Percentiles rank a stretch among this genome's conserved stretches.
These are phyloP conservation scores for Neonectria ditissima DNA, from an alignment of 2,329 filamentous ascomycete genomes.

Conservation along the genomic window DNA sequence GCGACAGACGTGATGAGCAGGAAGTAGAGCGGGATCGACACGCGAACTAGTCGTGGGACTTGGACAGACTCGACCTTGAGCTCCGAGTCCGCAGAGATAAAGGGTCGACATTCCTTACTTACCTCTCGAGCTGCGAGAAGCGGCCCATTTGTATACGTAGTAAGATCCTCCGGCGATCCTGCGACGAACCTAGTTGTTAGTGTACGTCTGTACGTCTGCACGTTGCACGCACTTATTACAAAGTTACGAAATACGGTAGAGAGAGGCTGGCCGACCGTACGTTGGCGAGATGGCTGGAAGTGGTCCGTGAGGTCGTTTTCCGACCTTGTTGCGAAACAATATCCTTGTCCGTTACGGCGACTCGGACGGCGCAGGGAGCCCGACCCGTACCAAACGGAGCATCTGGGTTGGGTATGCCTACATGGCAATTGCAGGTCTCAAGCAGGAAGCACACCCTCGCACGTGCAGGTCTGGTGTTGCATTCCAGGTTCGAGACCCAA, in stretches of 20 bases:
- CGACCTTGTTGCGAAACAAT: slow-evolving; percentile 29
- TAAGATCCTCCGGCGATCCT: slow-evolving; percentile 20
- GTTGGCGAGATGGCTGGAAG: slow-evolving; percentile 34
- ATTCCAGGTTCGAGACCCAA: slow-evolving; percentile 39
- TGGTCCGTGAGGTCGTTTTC: slow-evolving; percentile 35
- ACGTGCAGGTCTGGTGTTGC: slow-evolving; percentile 41
- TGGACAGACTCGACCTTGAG: slow-evolving; percentile 23
- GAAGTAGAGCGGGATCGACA: slow-evolving; percentile 40
- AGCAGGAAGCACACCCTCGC: slow-evolving; percentile 38
- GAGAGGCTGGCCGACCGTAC: slow-evolving; percentile 27
- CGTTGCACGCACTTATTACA: background rate
- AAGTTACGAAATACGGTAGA: slow-evolving; percentile 19
- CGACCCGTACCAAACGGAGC: slow-evolving; percentile 34
- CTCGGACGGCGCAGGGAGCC: slow-evolving; percentile 31
- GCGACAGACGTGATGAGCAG: slow-evolving; percentile 32
- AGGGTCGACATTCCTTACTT: background rate
- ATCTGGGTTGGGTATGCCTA: slow-evolving; percentile 28
- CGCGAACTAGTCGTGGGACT: slow-evolving; percentile 24
- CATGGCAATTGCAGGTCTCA: slow-evolving; percentile 3
- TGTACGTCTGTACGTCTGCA: background rate
- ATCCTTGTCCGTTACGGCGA: slow-evolving; percentile 27
- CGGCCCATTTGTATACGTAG: background rate
- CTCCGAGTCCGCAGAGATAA: slow-evolving; percentile 16
- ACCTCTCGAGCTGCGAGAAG: slow-evolving; percentile 27
- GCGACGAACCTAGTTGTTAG: background rate